Conservation (phyloP, 73 alveolate genomes). For the Paraurostyla sp. region DNA sequence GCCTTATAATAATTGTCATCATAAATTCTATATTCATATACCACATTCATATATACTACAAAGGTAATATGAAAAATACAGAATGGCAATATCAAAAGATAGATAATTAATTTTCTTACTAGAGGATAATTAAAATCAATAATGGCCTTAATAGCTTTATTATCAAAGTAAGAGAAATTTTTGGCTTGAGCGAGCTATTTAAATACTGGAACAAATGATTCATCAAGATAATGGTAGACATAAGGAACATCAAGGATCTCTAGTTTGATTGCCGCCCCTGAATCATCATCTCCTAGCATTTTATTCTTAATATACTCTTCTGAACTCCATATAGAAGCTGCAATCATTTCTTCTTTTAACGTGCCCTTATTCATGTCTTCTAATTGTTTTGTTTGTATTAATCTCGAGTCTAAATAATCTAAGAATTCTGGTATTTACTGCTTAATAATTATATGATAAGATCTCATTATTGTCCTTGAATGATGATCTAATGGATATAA, state of each 20-base stretch:
- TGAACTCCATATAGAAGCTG: neutral
- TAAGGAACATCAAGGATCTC: conserved; percentile 45
- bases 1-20: neutral
- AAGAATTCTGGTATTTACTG: conserved; percentile 30
- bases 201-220: neutral
- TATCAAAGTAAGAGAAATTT: neutral
- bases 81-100: conserved; percentile 2
- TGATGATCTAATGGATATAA: conserved; percentile 33
- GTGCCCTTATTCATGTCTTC: neutral
- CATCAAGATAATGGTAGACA: neutral
- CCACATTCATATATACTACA: conserved; percentile 8
- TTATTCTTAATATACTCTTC: neutral
- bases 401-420: conserved; percentile 13
- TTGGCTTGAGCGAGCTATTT: neutral
- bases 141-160: conserved; percentile 10
- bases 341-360: neutral
- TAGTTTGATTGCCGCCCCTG: neutral
- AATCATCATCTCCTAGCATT: neutral
- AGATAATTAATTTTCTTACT: conserved; percentile 9
- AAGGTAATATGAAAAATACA: neutral
- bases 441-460: neutral
- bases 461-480: conserved; percentile 42
- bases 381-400: neutral
- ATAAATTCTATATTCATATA: conserved; percentile 9
- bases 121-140: conserved; percentile 45